Percentiles rank a stretch among this genome's conserved stretches.
These are phyloP conservation scores for Hypocrella siamensis DNA, from an alignment of 2,329 filamentous ascomycete species.

Conservation along the genomic window DNA sequence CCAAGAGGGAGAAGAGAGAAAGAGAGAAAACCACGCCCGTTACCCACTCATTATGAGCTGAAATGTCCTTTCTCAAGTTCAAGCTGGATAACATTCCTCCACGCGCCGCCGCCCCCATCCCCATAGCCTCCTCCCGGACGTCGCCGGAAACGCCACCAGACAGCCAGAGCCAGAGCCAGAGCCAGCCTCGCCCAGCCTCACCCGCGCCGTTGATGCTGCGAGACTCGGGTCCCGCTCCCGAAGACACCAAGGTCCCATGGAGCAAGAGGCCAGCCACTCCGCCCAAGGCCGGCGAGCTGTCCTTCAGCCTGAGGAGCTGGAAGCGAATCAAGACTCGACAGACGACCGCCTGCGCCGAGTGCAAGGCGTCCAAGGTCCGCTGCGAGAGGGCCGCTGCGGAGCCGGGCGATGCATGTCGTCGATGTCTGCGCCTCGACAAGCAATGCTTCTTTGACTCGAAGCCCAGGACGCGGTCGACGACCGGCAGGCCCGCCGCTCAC, in stretches of 20 bases:
- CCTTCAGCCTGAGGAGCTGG: constrained; percentile 2
- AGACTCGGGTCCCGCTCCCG: neutral
- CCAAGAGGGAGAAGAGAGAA: too few relatives aligned
- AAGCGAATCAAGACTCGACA: constrained; percentile 1
- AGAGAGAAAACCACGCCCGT: too few relatives aligned
- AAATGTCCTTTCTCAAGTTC: constrained; percentile 4
- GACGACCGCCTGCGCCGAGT: constrained; percentile 2
- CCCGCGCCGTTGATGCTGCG: neutral
- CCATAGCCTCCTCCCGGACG: constrained; percentile 1
- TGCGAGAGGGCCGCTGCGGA: constrained; percentile 1
- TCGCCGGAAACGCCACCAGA: neutral
- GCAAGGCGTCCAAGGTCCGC: constrained; percentile 3
- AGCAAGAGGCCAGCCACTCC: neutral
- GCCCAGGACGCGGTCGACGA: neutral
- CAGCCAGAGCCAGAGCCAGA: neutral
- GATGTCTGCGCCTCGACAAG: constrained; percentile 2
- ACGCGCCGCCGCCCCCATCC: neutral
- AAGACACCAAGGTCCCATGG: neutral
- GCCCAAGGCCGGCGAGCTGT: neutral
- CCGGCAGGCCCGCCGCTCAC: neutral
- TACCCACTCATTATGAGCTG: constrained; percentile 2
- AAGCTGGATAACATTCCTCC: constrained; percentile 2
- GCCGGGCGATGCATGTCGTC: constrained; percentile 1
- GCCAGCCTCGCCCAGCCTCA: neutral
- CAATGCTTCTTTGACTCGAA: constrained; percentile 3